phyloP scores from a whole-genome alignment of 768 basidiomycete species.

The Podaxis sp. region DNA sequence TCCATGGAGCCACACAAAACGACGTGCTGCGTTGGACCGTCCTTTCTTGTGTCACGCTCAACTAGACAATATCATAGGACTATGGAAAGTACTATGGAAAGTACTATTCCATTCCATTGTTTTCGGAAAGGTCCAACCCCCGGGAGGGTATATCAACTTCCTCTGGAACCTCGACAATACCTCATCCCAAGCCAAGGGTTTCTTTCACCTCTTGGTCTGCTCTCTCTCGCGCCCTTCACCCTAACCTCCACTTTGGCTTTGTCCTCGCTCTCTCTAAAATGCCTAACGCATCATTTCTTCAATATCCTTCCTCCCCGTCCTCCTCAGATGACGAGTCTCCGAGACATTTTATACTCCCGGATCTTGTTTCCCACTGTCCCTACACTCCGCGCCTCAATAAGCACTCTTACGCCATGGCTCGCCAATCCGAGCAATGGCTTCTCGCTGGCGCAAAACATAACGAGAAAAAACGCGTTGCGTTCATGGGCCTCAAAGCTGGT shows the following conservation, averaged over 20 bases:
- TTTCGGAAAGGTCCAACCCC: not conserved
- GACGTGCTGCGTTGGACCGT: not conserved
- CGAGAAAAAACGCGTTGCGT: slow-evolving; percentile 35
- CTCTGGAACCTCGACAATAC: not conserved
- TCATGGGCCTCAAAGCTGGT: slow-evolving; percentile 59
- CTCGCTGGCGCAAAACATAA: slow-evolving; percentile 38
- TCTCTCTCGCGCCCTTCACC: not conserved
- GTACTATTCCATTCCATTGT: not conserved
- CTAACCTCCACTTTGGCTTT: not conserved
- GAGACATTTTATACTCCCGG: slow-evolving; percentile 46
- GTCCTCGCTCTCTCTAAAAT: not conserved
- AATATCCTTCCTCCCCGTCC: not conserved
- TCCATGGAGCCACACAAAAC: not conserved
- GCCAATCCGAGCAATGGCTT: slow-evolving; percentile 46
- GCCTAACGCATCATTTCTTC: slow-evolving; percentile 2
- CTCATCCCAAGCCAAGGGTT: not conserved
- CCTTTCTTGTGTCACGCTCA: not conserved
- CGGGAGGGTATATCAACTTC: not conserved
- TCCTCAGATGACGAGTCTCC: slow-evolving; percentile 13
- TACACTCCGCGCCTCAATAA: slow-evolving; percentile 39
- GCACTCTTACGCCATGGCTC: slow-evolving; percentile 37
- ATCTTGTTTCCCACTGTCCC: slow-evolving; percentile 47
- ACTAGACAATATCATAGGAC: not conserved
- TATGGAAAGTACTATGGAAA: not conserved
- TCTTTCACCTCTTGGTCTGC: not conserved